Conservation (phyloP, 1,284 basidiomycete species). For the Pseudozyma sp. region DNA sequence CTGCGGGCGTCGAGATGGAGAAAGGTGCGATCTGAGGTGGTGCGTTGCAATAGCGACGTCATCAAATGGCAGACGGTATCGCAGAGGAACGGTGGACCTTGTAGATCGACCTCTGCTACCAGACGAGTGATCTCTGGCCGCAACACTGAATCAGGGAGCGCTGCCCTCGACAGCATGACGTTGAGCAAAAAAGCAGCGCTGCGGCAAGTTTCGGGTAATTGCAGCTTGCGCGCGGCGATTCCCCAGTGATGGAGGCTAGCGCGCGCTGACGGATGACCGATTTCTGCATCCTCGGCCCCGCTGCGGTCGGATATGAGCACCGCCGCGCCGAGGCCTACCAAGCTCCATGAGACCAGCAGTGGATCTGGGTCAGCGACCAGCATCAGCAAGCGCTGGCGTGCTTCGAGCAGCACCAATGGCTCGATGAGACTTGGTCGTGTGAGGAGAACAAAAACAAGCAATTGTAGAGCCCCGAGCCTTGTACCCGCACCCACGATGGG, state of each 20-base stretch:
- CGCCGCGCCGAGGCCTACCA: slow-evolving; percentile 13
- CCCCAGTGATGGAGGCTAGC: slow-evolving; percentile 11
- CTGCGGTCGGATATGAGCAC: neutral
- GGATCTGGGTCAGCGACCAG: slow-evolving; percentile 16
- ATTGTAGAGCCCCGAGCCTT: slow-evolving; percentile 22
- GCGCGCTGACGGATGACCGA: neutral
- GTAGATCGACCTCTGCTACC: slow-evolving; percentile 40
- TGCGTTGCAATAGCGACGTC: slow-evolving; percentile 14
- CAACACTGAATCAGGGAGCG: slow-evolving; percentile 4
- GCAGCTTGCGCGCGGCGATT: slow-evolving; percentile 28
- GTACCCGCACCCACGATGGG: neutral
- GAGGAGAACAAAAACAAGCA: slow-evolving; percentile 24
- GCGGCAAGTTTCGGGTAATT: slow-evolving; percentile 22
- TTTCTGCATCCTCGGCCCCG: neutral
- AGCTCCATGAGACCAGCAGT: slow-evolving; percentile 20
- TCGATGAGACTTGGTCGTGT: slow-evolving; percentile 16
- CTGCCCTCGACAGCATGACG: slow-evolving; percentile 8
- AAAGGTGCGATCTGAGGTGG: slow-evolving; percentile 20
- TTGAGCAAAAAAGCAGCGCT: slow-evolving; percentile 29
- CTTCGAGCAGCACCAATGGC: neutral
- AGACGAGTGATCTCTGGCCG: slow-evolving; percentile 23
- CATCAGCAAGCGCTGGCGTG: slow-evolving; percentile 1
- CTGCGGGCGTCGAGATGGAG: slow-evolving; percentile 25
- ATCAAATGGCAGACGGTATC: slow-evolving; percentile 42
- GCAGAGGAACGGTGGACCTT: slow-evolving; percentile 36